Evolutionary conservation across 306 rosid species (phyloP).

Genomic region (Ammopiptanthus mongolicus): DNA sequence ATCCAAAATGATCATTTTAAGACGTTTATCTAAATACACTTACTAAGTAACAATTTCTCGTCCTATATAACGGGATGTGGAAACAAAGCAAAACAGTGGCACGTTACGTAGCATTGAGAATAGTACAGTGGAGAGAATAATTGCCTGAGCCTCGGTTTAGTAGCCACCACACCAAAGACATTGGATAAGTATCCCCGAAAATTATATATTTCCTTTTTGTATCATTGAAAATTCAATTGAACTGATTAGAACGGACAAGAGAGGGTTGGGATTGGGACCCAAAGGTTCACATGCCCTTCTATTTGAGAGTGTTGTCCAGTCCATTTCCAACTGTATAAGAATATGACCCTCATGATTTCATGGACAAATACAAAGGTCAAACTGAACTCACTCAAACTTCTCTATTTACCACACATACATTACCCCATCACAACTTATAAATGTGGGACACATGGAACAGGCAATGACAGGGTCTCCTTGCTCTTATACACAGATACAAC

Average conservation of each 20-base stretch:
- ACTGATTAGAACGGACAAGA: not conserved
- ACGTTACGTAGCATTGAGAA: not conserved
- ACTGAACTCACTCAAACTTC: constrained; percentile 24
- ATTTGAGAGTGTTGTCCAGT: constrained; percentile 46
- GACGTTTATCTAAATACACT: too few species aligned
- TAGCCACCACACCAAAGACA: constrained; percentile 4
- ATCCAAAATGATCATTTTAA: too few species aligned
- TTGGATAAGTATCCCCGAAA: not conserved
- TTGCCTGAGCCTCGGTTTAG: constrained; percentile 1
- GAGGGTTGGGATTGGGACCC: constrained; percentile 42
- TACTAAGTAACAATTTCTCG: too few species aligned
- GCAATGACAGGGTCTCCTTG: not conserved
- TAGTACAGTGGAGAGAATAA: not conserved
- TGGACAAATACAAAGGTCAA: constrained; percentile 9
- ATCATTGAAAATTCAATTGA: not conserved
- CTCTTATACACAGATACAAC: not conserved
- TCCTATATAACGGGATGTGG: not conserved
- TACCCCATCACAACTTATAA: not conserved
- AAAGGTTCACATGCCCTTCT: constrained; percentile 59
- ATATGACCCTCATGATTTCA: not conserved
- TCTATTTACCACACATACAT: constrained; percentile 5
- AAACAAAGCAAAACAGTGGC: not conserved
- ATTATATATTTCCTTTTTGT: not conserved
- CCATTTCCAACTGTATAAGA: constrained; percentile 50
- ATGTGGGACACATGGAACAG: not conserved